Conservation (phyloP, 2,329 filamentous ascomycete genomes). For the Ustilaginoidea virens region DNA sequence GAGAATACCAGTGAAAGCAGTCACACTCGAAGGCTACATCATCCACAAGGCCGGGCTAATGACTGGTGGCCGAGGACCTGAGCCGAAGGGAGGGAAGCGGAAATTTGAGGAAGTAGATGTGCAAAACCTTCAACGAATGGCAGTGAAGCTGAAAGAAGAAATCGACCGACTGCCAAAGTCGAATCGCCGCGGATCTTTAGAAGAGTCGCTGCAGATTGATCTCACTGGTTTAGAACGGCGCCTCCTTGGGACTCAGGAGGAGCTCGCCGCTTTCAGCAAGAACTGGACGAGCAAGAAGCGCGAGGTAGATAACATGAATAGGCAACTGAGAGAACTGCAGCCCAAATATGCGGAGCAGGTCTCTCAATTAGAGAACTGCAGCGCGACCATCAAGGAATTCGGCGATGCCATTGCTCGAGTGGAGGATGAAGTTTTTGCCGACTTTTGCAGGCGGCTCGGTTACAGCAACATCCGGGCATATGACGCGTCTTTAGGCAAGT, state of each 20-base stretch:
- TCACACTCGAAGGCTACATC: constrained; percentile 87
- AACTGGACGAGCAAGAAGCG: constrained; percentile 76
- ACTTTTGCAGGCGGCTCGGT: constrained; percentile 75
- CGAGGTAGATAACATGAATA: constrained; percentile 58
- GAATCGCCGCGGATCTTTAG: constrained; percentile 58
- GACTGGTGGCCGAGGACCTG: constrained; percentile 79
- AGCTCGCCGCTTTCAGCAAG: constrained; percentile 62
- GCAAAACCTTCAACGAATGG: constrained; percentile 64
- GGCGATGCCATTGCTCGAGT: constrained; percentile 56
- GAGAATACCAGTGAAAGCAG: constrained; percentile 79
- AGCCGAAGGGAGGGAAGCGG: constrained; percentile 58
- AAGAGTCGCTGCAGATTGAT: constrained; percentile 70
- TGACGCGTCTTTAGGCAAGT: constrained; percentile 78
- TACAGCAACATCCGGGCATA: constrained; percentile 87
- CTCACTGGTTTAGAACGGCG: constrained; percentile 67
- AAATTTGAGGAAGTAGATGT: constrained; percentile 84
- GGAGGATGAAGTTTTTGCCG: constrained; percentile 74
- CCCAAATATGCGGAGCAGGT: constrained; percentile 66
- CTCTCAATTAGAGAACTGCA: constrained; percentile 46
- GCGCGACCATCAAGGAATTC: constrained; percentile 34
- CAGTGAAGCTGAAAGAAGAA: constrained; percentile 61
- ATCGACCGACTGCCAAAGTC: constrained; percentile 66
- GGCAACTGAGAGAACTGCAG: constrained; percentile 58
- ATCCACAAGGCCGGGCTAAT: constrained; percentile 95
- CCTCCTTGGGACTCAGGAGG: constrained; percentile 54